Base-by-base conservation (phyloP, 169 alveolate species). In the Cryptosporidium sp. region DNA sequence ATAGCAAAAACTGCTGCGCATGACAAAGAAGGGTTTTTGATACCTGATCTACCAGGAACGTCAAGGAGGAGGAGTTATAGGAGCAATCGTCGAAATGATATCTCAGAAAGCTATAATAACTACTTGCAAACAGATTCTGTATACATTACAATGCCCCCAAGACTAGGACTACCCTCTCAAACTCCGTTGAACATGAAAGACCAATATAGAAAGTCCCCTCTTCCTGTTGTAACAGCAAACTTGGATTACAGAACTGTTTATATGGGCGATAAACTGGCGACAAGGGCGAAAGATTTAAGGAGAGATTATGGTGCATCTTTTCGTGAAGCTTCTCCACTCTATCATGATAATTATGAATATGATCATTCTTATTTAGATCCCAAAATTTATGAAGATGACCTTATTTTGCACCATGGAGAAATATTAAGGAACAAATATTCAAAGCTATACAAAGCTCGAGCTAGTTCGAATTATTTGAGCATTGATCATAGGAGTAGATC, bases 131-230 rank as follows among this genome's bases (percentile, higher is more conserved):
- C 48, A 9, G 89, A 80, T 26, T 23, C 89, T 2, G 89, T 80
- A 12, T 80, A 80, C 39, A 80, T 80, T 61, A 80, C 74, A 21
- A 80, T 80, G 89, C 89, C 89, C 5, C 89, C 89, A 6, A 61
- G 89, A 23, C 75, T 80, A 31, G 89, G 89, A 18, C 39, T 80
- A 7, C 89, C 89, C 0, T 62, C 75, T 3, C 89, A 80, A 62
- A 80, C 89, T 21, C 89, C 89, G 26, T 62, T 80, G 43, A 80
- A 80, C 12, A 61, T 59, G 31, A 59, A 33, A 18, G 89, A 80
- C 43, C 75, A 62, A 21, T 62, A 62, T 62, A 62, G 50, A 43
- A 80, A 80, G 65, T 80, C 89, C 41, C 89, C 89, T 12, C 75
- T 80, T 31, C 89, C 89, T 18, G 48, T 80, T 41, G 89, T 80